Conservation (phyloP, 306 rosid species). For the Dicorynia guianensis region DNA sequence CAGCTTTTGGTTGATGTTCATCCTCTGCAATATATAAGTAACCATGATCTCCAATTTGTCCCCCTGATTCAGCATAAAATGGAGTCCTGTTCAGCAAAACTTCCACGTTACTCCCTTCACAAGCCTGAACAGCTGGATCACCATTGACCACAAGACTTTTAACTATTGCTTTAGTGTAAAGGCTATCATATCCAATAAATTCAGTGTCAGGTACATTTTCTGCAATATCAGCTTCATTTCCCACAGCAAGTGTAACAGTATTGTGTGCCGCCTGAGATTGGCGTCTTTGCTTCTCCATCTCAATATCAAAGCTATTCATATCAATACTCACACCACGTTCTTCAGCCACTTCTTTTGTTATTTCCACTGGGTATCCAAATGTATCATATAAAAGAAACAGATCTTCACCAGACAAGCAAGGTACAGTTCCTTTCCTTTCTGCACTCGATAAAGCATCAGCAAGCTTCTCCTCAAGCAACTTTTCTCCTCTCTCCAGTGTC, state of each 20-base stretch:
- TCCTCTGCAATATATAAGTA: constrained; percentile 67
- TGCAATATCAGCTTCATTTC: constrained; percentile 66
- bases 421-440: constrained; percentile 61
- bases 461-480: constrained; percentile 84
- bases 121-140: constrained; percentile 64
- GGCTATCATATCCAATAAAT: constrained; percentile 84
- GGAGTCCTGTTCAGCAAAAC: constrained; percentile 85
- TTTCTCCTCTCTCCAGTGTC: constrained; percentile 92
- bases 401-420: constrained; percentile 86
- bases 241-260: constrained; percentile 77
- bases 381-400: constrained; percentile 96
- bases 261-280: constrained; percentile 97
- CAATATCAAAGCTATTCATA: constrained; percentile 79
- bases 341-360: constrained; percentile 93
- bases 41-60: constrained; percentile 94
- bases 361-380: constrained; percentile 86
- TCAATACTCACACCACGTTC: constrained; percentile 85
- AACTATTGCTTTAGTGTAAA: constrained; percentile 76
- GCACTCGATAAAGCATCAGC: constrained; percentile 68
- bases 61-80: constrained; percentile 98
- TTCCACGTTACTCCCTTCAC: constrained; percentile 87
- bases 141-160: constrained; percentile 89
- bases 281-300: constrained; percentile 96
- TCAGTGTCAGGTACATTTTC: constrained; percentile 78
- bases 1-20: constrained; percentile 67